Base-by-base conservation (phyloP, 805 yeast species). In the Lachancea cidri region DNA sequence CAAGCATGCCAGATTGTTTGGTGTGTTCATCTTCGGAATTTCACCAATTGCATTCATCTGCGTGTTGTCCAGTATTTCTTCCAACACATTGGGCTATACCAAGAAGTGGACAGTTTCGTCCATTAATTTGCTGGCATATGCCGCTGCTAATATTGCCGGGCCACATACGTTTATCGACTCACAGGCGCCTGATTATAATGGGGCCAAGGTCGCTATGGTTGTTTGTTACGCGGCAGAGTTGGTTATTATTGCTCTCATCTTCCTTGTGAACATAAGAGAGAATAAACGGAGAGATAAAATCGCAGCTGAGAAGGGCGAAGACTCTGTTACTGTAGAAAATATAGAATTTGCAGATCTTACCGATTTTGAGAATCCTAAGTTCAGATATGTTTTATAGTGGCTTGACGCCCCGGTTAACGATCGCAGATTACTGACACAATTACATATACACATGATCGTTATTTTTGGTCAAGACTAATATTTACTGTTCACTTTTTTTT, bases 11-110 rank as follows among this genome's bases (percentile, higher is more conserved):
- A 48, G 56, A 41, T 62, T 65, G 14, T 63, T 65, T 9, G 67
- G 70, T 29, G 62, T 55, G 17, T 57, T 55, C 36, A 38, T 74
- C 27, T 49, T 55, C 41, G 48, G 56, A 8, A 51, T 67, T 17
- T 46, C 54, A 35, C 67, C 62, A 18, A 52, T 64, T 5, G 55
- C 62, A 8, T 53, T 53, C 40, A 55, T 57, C 33, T 57, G 64
- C 43, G 41, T 51, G 15, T 34, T 55, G 13, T 49, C 64, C 5
- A 39, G 53, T 20, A 52, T 64, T 35, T 54, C 62, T 3, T 56
- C 73, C 1, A 69, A 82, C 54, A 72, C 77, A 33, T 78, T 86
- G 1, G 89, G 89, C 6, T 73, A 76, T 45, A 80, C 88, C 16
- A 83, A 83, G 58, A 77, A 80, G 47, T 66, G 76, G 40, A 68